These are phyloP conservation scores for Fusarium euwallaceae DNA, from an alignment of 2,329 filamentous ascomycete species.

Conservation along the genomic window DNA sequence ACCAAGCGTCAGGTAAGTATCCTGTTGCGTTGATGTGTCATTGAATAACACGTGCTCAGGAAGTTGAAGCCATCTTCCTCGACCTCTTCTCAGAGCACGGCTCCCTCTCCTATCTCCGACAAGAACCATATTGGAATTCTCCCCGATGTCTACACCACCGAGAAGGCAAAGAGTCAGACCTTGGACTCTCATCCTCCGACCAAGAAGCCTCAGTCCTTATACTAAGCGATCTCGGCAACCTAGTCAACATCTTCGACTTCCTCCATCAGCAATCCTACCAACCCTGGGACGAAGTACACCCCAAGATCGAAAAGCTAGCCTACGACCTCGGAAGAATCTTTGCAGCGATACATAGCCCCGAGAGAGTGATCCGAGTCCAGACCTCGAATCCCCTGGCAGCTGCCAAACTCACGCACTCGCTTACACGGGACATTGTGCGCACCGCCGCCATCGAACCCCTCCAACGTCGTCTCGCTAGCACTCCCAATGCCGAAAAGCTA, in stretches of 20 bases:
- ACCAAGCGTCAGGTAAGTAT: slow-evolving; percentile 27
- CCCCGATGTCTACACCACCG: not conserved
- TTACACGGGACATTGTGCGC: slow-evolving; percentile 21
- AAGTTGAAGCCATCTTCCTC: slow-evolving; percentile 2
- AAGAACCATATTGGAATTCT: slow-evolving; percentile 1
- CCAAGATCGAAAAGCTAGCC: not conserved
- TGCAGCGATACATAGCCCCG: not conserved
- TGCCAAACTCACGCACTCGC: slow-evolving; percentile 12
- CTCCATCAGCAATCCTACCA: not conserved
- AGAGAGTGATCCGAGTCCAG: not conserved
- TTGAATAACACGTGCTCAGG: not conserved
- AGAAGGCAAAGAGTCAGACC: not conserved
- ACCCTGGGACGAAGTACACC: not conserved
- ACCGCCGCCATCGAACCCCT: slow-evolving; percentile 31
- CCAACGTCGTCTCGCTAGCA: not conserved
- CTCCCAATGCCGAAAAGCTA: slow-evolving; percentile 15
- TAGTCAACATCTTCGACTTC: not conserved
- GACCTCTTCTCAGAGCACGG: not conserved
- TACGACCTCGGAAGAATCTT: not conserved
- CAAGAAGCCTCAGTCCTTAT: not conserved
- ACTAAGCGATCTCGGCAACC: not conserved
- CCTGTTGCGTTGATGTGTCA: not conserved
- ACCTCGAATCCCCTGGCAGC: slow-evolving; percentile 9
- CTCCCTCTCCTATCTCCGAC: not conserved
- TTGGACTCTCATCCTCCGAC: not conserved